Percentiles rank a stretch among this genome's conserved stretches.
These are phyloP conservation scores for Talaromyces sp. DNA, from an alignment of 2,329 filamentous ascomycete genomes.

Conservation along the genomic window DNA sequence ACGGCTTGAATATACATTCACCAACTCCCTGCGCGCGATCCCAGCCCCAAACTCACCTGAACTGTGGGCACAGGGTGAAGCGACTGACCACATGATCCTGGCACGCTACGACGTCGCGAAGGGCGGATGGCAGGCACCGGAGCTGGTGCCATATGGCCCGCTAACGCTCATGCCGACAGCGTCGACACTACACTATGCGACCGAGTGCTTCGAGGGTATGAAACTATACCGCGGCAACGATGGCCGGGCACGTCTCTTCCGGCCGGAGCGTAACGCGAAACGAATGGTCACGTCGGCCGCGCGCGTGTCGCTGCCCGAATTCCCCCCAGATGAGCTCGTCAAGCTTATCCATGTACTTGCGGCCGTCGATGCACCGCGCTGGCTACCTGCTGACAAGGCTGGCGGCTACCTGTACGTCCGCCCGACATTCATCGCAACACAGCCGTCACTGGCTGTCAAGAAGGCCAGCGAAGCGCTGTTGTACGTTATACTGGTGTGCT, in stretches of 20 bases:
- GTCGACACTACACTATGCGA: constrained; percentile 75
- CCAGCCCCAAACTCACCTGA: not conserved
- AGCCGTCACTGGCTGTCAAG: constrained; percentile 74
- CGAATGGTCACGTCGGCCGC: constrained; percentile 51
- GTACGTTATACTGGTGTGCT: constrained; percentile 66
- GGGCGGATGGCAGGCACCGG: constrained; percentile 64
- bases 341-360: constrained; percentile 63
- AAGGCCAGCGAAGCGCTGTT: constrained; percentile 77
- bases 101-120: constrained; percentile 59
- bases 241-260: constrained; percentile 66
- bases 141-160: constrained; percentile 68
- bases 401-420: constrained; percentile 77
- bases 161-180: constrained; percentile 70
- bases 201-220: constrained; percentile 78
- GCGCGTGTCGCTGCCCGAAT: constrained; percentile 68
- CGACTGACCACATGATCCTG: constrained; percentile 75
- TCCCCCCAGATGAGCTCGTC: constrained; percentile 64
- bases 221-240: constrained; percentile 65
- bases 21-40: not conserved
- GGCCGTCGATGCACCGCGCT: constrained; percentile 20
- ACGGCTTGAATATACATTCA: not conserved
- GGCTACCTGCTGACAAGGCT: constrained; percentile 33
- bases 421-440: constrained; percentile 80
- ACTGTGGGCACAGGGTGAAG: not conserved
- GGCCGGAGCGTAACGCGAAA: constrained; percentile 61